These are phyloP conservation scores for Ensete ventricosum DNA, from an alignment of 176 grass and related monocot genomes.

Conservation along the genomic window DNA sequence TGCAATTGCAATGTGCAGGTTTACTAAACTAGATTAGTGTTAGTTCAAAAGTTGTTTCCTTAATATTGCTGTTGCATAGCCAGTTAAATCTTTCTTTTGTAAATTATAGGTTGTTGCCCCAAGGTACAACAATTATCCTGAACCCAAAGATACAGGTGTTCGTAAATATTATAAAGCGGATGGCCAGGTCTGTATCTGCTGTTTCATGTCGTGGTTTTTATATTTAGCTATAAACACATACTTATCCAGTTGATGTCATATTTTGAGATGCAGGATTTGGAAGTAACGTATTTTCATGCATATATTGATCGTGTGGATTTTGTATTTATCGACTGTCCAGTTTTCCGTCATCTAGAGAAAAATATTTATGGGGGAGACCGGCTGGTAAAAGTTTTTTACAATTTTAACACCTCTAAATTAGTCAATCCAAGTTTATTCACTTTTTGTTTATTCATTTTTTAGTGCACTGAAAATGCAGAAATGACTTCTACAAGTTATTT, in stretches of 20 bases:
- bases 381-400: constrained; percentile 23
- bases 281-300: constrained; percentile 71
- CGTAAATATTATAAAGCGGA: constrained; percentile 54
- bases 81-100: constrained; percentile 1
- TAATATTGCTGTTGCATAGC: neutral
- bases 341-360: constrained; percentile 54
- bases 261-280: constrained; percentile 55
- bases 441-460: constrained; percentile 9
- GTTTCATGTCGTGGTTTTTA: neutral
- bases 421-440: neutral
- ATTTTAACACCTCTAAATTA: neutral
- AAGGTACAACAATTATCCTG: constrained; percentile 68
- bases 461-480: neutral
- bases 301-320: constrained; percentile 96
- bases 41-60: too few relatives aligned
- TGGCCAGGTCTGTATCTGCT: constrained; percentile 47
- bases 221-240: neutral
- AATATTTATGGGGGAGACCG: constrained; percentile 79
- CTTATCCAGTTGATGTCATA: neutral
- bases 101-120: constrained; percentile 63
- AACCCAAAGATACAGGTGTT: constrained; percentile 51
- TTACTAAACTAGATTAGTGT: neutral
- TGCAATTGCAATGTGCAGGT: too few relatives aligned
- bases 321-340: constrained; percentile 62
- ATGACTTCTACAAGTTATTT: constrained; percentile 8